Percentiles rank a stretch among this genome's conserved stretches.
Evolutionary conservation across 192 early-diverging fungal species (phyloP).

Genomic region (Gryganskiella cystojenkinii): DNA sequence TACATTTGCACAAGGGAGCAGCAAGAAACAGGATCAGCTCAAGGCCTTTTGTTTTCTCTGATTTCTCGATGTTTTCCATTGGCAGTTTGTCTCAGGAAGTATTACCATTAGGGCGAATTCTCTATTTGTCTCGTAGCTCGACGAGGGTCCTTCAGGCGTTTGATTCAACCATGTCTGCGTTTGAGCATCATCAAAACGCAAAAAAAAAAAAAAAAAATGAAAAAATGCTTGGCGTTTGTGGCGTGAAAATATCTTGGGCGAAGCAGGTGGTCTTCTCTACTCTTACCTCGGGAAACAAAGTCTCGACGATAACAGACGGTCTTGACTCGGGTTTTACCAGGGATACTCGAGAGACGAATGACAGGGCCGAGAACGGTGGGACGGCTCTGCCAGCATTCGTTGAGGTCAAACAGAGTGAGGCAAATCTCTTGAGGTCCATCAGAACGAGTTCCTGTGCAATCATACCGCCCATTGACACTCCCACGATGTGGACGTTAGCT

Average conservation of each 20-base stretch:
- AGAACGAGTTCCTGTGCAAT: slow-evolving; percentile 74
- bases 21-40: no score
- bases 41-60: neutral
- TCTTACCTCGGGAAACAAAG: slow-evolving; percentile 6
- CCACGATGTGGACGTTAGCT: slow-evolving; percentile 72
- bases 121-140: neutral
- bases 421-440: slow-evolving; percentile 60
- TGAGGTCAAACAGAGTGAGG: slow-evolving; percentile 62
- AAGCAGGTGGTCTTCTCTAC: neutral
- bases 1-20: no score
- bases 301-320: neutral
- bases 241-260: no score
- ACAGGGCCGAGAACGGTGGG: slow-evolving; percentile 5
- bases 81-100: neutral
- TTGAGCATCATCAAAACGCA: neutral
- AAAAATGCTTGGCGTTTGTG: neutral
- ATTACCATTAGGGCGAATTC: neutral
- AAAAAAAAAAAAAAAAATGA: neutral
- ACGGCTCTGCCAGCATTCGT: slow-evolving; percentile 57
- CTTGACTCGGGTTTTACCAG: neutral
- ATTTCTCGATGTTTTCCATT: neutral
- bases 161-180: neutral
- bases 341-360: slow-evolving; percentile 3
- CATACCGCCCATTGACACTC: slow-evolving; percentile 87
- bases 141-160: neutral